These are phyloP conservation scores for Yamadazyma friedrichii DNA, from an alignment of 1,139 yeast species.

Conservation along the genomic window DNA sequence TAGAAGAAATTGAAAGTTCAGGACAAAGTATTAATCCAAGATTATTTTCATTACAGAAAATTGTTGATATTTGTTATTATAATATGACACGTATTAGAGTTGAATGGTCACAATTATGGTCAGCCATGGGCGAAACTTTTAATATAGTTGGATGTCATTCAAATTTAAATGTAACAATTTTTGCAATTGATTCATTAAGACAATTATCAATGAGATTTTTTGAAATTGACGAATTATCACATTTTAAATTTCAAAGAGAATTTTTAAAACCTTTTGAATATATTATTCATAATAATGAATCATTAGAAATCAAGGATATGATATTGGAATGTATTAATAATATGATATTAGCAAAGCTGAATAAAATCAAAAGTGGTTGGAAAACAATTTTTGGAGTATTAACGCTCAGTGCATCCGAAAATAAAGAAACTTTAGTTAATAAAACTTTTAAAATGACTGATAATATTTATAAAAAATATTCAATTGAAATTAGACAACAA, in stretches of 20 bases:
- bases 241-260: slow-evolving; percentile 93
- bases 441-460: slow-evolving; percentile 65
- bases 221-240: slow-evolving; percentile 90
- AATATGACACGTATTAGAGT: slow-evolving; percentile 95
- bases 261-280: slow-evolving; percentile 89
- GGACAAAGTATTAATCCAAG: slow-evolving; percentile 82
- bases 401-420: slow-evolving; percentile 59
- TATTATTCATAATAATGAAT: slow-evolving; percentile 65
- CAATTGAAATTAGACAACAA: slow-evolving; percentile 64
- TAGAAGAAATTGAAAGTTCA: slow-evolving; percentile 89
- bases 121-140: slow-evolving; percentile 87
- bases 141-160: slow-evolving; percentile 80
- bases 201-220: slow-evolving; percentile 91
- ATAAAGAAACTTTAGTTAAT: slow-evolving; percentile 56
- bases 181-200: slow-evolving; percentile 91
- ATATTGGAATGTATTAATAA: slow-evolving; percentile 86
- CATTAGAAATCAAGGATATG: slow-evolving; percentile 80
- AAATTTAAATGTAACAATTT: slow-evolving; percentile 75
- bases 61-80: slow-evolving; percentile 96
- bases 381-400: slow-evolving; percentile 80
- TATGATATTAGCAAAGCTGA: slow-evolving; percentile 76
- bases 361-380: slow-evolving; percentile 91
- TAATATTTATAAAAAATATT: slow-evolving; percentile 60
- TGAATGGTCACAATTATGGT: slow-evolving; percentile 97
- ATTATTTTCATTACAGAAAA: slow-evolving; percentile 87